Base-by-base conservation (phyloP, 139 green algal genomes). In the Medakamo hakoo region DNA sequence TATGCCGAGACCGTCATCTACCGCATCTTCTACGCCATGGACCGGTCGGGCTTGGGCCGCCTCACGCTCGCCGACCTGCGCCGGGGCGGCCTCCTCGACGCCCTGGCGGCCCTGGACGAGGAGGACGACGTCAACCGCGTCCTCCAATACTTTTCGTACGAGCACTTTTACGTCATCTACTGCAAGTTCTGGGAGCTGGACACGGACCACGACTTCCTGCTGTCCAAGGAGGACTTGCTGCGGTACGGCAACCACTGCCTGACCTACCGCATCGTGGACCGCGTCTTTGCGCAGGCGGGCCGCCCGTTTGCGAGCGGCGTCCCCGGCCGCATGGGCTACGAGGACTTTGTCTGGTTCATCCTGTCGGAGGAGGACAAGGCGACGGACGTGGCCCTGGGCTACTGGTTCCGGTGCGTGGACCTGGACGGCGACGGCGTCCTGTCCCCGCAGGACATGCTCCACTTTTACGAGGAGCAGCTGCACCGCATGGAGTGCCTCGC, bases 161-260 rank as follows among this genome's bases (percentile, higher is more conserved):
- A 99, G 80, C 93, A 99, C 76, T 99, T 99, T 68, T 99, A 99
- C 71, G 93, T 99, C 31, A 90, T 99, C 61, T 99, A 99, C 79
- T 99, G 93, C 91, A 98, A 98, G 80, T 99, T 98, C 67, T 99
- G 93, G 93, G 93, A 99, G 80, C 84, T 99, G 31, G 93, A 99
- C 76, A 79, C 65, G 14, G 93, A 99, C 78, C 93, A 98, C 74
- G 92, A 99, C 77, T 98, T 99, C 68, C 65, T 88, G 25, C 83
- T 99, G 30, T 84, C 87, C 59, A 76, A 81, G 52, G 85, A 95
- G 16, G 93, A 98, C 71, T 74, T 99, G 56, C 77, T 95, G 60
- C 79, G 90, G 56, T 99, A 99, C 73, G 81, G 87, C 59, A 86
- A 84, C 69, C 90, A 97, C 76, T 84, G 86, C 22, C 80, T 99